phyloP scores from a whole-genome alignment of 441 rosid genomes.

The Adansonia madagascariensis region DNA sequence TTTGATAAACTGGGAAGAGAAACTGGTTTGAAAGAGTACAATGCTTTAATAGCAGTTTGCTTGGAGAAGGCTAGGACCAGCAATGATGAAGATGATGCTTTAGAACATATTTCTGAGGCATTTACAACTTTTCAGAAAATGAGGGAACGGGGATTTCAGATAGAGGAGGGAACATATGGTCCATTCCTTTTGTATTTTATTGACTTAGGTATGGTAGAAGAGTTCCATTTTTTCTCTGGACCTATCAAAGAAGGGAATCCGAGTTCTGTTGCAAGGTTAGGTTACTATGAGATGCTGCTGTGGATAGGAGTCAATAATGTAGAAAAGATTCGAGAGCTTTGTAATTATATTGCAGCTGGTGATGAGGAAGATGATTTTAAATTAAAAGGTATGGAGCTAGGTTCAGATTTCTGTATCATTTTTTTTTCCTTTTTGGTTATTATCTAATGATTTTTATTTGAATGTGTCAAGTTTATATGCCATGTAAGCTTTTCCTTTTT shows the following conservation, averaged over 20 bases:
- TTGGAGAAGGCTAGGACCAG: slow-evolving; percentile 53
- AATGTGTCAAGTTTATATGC: background rate
- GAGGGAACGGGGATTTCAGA: slow-evolving; percentile 64
- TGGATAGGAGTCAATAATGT: slow-evolving; percentile 50
- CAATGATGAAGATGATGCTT: slow-evolving; percentile 51
- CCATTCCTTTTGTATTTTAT: slow-evolving; percentile 62
- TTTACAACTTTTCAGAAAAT: slow-evolving; percentile 45
- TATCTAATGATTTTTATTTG: slow-evolving; percentile 8
- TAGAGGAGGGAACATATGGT: slow-evolving; percentile 66
- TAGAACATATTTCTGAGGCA: slow-evolving; percentile 50
- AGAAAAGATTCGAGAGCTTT: slow-evolving; percentile 62
- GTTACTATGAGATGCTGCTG: slow-evolving; percentile 87
- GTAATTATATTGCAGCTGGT: slow-evolving; percentile 38
- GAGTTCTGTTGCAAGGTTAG: slow-evolving; percentile 51
- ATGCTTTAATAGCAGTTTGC: slow-evolving; percentile 50
- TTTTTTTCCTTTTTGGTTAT: background rate
- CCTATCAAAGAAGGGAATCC: slow-evolving; percentile 49
- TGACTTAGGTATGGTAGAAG: slow-evolving; percentile 66
- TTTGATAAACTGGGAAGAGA: slow-evolving; percentile 68
- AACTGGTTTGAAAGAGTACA: slow-evolving; percentile 65
- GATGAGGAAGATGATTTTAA: slow-evolving; percentile 38
- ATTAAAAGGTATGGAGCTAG: slow-evolving; percentile 52
- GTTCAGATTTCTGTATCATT: background rate
- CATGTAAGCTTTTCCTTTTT: background rate
- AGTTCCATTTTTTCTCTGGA: slow-evolving; percentile 49